Evolutionary conservation across 768 basidiomycete genomes (phyloP), one percentile per base, ranked within the genome.

Genomic region (Symmetrospora coprosmae): DNA sequence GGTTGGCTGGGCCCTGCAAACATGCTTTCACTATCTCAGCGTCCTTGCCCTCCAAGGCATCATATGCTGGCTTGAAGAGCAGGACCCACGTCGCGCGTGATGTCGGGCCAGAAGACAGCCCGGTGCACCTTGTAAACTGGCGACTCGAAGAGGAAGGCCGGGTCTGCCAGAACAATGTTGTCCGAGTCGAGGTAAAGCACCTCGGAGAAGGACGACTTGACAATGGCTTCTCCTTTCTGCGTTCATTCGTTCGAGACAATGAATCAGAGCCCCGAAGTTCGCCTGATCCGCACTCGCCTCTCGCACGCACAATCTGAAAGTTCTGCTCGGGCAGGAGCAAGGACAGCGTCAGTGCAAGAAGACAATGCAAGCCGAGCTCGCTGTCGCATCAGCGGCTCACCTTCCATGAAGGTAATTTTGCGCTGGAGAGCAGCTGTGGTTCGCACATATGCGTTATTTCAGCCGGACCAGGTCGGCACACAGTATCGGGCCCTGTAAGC

Each of bases 21-120:
- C 28, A 30, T 48, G n/a, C n/a, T n/a, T n/a, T n/a, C n/a, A n/a
- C n/a, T 33, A 45, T 56, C 38, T 39, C 37, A 21, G 43, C 14
- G 2, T 16, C n/a, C n/a, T 25, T 19, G 11, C 1, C 38, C 2
- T 6, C 13, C 7, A 23, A 19, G 35, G 0, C 1, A 8, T 16
- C 11, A 11, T 2, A 17, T 2, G 16, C 1, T 0, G 14, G 14
- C 4, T 9, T 14, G 33, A 43, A 4, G 21, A 25, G 33, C 61
- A 65, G 25, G 0, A 68, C 69, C 61, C 41, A 73, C 71, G 56
- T 75, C 75, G 58, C 74, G 75, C 40, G 72, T 73, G 35, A 74
- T 63, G 63, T 77, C 76, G 2, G 75, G 74, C 75, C 75, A 77
- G 62, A 76, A 74, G 23, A 72, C 75, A 1, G 71, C 71, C 23